These are phyloP conservation scores for Sextonia rubra DNA, from an alignment of 164 flowering plant species.

Conservation along the genomic window DNA sequence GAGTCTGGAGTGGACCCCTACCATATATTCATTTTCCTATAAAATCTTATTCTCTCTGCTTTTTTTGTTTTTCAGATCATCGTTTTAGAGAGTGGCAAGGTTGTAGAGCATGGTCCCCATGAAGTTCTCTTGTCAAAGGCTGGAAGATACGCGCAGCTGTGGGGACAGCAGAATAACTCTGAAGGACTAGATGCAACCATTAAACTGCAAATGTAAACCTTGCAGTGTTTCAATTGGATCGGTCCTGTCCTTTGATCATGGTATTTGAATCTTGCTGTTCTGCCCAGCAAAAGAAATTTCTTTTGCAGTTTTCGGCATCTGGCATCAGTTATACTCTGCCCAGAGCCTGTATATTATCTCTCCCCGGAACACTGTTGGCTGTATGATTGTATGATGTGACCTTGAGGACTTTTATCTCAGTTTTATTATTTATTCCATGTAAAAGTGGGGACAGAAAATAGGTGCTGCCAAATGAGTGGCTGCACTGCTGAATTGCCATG, in stretches of 20 bases:
- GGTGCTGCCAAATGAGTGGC: too few relatives aligned
- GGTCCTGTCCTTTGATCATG: neutral
- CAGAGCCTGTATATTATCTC: neutral
- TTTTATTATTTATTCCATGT: too few relatives aligned
- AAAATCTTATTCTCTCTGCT: neutral
- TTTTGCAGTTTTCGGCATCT: neutral
- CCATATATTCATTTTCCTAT: neutral
- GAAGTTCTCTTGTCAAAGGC: slow-evolving; percentile 64
- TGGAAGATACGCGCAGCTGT: slow-evolving; percentile 93
- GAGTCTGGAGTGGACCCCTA: too few relatives aligned
- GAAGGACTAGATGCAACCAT: slow-evolving; percentile 49
- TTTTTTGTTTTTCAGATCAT: slow-evolving; percentile 52
- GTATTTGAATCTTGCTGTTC: neutral
- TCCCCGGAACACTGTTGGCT: too few relatives aligned
- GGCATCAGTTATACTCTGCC: too few relatives aligned
- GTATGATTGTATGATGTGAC: too few relatives aligned
- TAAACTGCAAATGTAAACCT: slow-evolving; percentile 21
- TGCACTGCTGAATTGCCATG: too few relatives aligned
- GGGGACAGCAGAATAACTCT: slow-evolving; percentile 86
- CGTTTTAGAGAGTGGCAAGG: slow-evolving; percentile 89
- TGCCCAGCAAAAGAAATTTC: neutral
- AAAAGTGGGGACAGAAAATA: too few relatives aligned
- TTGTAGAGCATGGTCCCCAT: slow-evolving; percentile 91
- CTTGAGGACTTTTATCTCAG: too few relatives aligned
- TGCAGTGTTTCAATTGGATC: neutral